Percentiles rank a stretch among this genome's conserved stretches.
Evolutionary conservation across 495 filamentous ascomycete species (phyloP).

Genomic region (Annulohypoxylon nitens): DNA sequence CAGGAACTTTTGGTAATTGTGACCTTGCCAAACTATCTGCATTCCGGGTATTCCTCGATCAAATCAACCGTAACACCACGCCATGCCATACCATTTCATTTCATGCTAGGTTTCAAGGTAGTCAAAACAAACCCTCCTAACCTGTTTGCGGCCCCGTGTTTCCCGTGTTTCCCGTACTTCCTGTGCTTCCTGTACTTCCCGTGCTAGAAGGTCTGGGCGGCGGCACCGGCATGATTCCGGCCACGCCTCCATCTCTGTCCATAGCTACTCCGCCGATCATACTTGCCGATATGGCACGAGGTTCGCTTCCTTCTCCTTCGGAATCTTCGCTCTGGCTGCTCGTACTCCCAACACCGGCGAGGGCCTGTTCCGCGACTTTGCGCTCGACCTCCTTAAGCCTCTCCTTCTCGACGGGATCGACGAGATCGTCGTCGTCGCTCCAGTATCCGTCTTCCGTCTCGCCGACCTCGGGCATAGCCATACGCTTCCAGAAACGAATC

Average conservation of each 20-base stretch:
- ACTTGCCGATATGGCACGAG: constrained; percentile 41
- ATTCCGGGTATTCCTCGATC: constrained; percentile 26
- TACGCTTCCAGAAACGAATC: constrained; percentile 67
- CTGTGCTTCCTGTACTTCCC: constrained; percentile 48
- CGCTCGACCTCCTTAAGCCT: constrained; percentile 56
- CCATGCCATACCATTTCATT: constrained; percentile 1
- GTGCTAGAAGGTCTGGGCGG: constrained; percentile 60
- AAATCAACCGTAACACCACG: constrained; percentile 37
- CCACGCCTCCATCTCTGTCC: constrained; percentile 52
- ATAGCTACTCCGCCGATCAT: constrained; percentile 61
- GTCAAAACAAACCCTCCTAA: constrained; percentile 8
- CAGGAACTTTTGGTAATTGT: background rate
- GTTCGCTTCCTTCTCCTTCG: constrained; percentile 45
- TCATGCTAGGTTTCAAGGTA: background rate
- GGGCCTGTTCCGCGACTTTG: constrained; percentile 55
- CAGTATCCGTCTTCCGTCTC: constrained; percentile 65
- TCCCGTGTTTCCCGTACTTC: constrained; percentile 52
- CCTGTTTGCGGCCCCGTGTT: constrained; percentile 42
- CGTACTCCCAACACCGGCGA: constrained; percentile 47
- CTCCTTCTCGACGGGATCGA: constrained; percentile 66
- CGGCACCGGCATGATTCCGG: constrained; percentile 47
- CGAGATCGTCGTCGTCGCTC: constrained; percentile 68
- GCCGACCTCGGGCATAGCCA: constrained; percentile 64
- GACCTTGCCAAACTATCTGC: background rate
- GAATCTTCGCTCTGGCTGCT: constrained; percentile 51